Conservation (phyloP, 768 basidiomycete genomes). For the Clitopilus passeckerianus region DNA sequence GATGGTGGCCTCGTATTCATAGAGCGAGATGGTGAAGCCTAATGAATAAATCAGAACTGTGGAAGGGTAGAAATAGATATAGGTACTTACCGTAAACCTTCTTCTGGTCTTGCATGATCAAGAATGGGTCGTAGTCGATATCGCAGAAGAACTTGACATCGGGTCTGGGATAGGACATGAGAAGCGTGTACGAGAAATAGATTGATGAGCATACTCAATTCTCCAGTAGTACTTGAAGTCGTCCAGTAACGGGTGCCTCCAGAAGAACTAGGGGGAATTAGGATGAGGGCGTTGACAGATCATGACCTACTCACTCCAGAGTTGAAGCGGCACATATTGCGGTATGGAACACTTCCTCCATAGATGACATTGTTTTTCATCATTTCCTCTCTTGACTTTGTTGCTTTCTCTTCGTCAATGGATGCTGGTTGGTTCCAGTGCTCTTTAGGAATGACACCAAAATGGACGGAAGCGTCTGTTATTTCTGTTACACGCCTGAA, state of each 20-base stretch:
- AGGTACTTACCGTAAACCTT: conserved; percentile 69
- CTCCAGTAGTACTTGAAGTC: conserved; percentile 87
- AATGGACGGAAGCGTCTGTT: conserved; percentile 60
- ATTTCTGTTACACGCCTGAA: conserved; percentile 48
- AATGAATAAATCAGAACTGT: not conserved
- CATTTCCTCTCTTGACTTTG: conserved; percentile 64
- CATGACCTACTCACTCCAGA: conserved; percentile 61
- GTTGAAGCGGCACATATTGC: conserved; percentile 98
- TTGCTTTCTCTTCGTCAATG: conserved; percentile 75
- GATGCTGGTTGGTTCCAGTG: conserved; percentile 81
- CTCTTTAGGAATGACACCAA: conserved; percentile 72
- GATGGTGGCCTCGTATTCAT: conserved; percentile 83
- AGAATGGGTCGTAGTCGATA: conserved; percentile 82
- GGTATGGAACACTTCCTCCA: conserved; percentile 59
- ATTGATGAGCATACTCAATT: conserved; percentile 35
- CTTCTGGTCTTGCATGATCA: conserved; percentile 79
- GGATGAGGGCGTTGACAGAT: not conserved
- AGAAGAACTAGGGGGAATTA: conserved; percentile 66
- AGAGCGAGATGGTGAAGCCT: conserved; percentile 82
- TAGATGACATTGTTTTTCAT: conserved; percentile 60
- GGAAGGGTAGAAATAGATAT: not conserved
- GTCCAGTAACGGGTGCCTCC: conserved; percentile 73
- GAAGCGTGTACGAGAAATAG: not conserved
- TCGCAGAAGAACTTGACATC: conserved; percentile 86
- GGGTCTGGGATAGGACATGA: conserved; percentile 44